These are phyloP conservation scores for Ustilago sp. DNA, from an alignment of 1,284 basidiomycete genomes.

Conservation along the genomic window DNA sequence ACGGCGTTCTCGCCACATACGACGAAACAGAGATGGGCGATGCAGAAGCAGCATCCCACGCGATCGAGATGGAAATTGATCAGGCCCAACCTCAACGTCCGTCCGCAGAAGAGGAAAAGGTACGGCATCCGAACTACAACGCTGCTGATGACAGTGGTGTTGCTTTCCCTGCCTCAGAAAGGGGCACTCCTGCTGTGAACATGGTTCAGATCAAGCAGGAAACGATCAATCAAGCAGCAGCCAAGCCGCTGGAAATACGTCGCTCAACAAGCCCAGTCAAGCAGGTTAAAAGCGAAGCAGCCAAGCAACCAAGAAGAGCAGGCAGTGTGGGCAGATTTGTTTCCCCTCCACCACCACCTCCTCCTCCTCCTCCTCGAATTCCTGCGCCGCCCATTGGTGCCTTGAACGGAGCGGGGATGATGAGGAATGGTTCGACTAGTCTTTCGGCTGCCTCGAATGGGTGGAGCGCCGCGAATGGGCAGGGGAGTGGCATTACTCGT, in stretches of 20 bases:
- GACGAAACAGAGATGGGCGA: slow-evolving; percentile 45
- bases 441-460: slow-evolving; percentile 19
- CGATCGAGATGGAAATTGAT: slow-evolving; percentile 48
- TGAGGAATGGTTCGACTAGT: slow-evolving; percentile 33
- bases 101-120: slow-evolving; percentile 1
- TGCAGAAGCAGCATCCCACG: slow-evolving; percentile 39
- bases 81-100: slow-evolving; percentile 3
- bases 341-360: slow-evolving; percentile 34
- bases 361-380: background rate
- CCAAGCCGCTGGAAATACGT: slow-evolving; percentile 23
- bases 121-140: slow-evolving; percentile 9
- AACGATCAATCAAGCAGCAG: background rate
- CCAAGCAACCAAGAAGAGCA: slow-evolving; percentile 26
- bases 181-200: background rate
- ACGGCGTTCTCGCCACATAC: slow-evolving; percentile 33
- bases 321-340: slow-evolving; percentile 50
- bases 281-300: slow-evolving; percentile 35
- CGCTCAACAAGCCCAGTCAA: slow-evolving; percentile 47
- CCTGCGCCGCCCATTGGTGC: background rate
- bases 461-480: too few species aligned
- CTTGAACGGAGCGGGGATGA: slow-evolving; percentile 5
- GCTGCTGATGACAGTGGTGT: slow-evolving; percentile 47
- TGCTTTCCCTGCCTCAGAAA: slow-evolving; percentile 7
- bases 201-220: slow-evolving; percentile 26
- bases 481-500: too few species aligned